phyloP scores from a whole-genome alignment of 2,329 filamentous ascomycete genomes.

The Alternaria solani region DNA sequence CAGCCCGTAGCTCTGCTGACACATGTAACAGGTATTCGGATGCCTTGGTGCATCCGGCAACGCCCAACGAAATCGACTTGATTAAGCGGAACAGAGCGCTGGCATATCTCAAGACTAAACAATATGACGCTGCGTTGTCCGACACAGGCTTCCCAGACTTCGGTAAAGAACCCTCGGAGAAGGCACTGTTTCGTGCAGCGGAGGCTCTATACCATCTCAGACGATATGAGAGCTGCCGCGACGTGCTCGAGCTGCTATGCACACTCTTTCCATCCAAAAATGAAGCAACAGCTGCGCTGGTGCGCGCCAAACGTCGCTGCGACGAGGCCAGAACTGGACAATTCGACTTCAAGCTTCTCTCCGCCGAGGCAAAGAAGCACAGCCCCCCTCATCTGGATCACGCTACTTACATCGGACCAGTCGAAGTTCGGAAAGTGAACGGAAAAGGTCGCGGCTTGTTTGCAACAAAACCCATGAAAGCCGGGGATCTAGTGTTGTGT shows the following conservation, averaged over 20 bases:
- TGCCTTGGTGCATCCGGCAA: constrained; percentile 17
- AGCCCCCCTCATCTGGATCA: constrained; percentile 55
- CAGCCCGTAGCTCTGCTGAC: neutral
- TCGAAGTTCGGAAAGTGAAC: constrained; percentile 51
- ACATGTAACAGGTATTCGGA: constrained; percentile 54
- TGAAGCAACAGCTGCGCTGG: constrained; percentile 35
- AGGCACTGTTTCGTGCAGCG: constrained; percentile 54
- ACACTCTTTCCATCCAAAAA: constrained; percentile 35
- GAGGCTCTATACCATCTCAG: constrained; percentile 56
- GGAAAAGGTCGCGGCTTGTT: constrained; percentile 61
- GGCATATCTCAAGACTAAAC: constrained; percentile 41
- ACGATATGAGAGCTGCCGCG: constrained; percentile 47
- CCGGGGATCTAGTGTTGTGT: constrained; percentile 45
- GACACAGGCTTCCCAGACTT: constrained; percentile 36
- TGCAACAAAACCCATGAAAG: constrained; percentile 55
- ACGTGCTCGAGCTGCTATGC: constrained; percentile 45
- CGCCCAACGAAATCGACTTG: constrained; percentile 41
- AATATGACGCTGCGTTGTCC: constrained; percentile 48
- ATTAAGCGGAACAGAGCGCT: constrained; percentile 51
- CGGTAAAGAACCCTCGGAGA: constrained; percentile 44
- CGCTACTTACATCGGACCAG: constrained; percentile 56
- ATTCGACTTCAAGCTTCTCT: constrained; percentile 50
- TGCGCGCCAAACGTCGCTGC: constrained; percentile 27
- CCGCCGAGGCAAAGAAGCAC: constrained; percentile 51
- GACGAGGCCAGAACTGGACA: constrained; percentile 51